Conservation (phyloP, 129 eudicot genomes). For the Flaveria ramosissima region DNA sequence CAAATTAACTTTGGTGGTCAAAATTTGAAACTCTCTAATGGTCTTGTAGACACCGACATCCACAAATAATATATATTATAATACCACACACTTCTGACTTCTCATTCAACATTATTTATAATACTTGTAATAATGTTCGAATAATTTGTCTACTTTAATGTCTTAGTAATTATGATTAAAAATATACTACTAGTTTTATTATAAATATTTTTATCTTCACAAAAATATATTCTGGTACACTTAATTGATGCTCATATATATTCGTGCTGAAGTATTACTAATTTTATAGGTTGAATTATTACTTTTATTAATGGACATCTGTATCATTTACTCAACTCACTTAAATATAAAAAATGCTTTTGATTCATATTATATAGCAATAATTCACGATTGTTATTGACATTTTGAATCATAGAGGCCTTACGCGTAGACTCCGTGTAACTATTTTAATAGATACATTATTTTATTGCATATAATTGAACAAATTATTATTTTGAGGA, state of each 20-base stretch:
- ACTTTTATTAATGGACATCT: not conserved
- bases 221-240: not conserved
- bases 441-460: conserved; percentile 2
- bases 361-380: conserved; percentile 17
- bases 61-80: no score
- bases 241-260: not conserved
- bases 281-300: not conserved
- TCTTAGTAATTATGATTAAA: no score
- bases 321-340: not conserved
- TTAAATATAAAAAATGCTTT: not conserved
- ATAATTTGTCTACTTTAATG: not conserved
- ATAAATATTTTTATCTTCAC: no score
- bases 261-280: not conserved
- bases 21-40: no score
- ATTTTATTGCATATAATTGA: not conserved
- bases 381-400: conserved; percentile 19
- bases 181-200: no score
- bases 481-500: not conserved
- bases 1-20: no score
- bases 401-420: conserved; percentile 19
- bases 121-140: not conserved
- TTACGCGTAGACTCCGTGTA: conserved; percentile 39
- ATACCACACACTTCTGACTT: not conserved
- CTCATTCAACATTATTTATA: not conserved
- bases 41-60: no score